Base-by-base conservation (phyloP, 345 rosid genomes). In the Brassica nigra region DNA sequence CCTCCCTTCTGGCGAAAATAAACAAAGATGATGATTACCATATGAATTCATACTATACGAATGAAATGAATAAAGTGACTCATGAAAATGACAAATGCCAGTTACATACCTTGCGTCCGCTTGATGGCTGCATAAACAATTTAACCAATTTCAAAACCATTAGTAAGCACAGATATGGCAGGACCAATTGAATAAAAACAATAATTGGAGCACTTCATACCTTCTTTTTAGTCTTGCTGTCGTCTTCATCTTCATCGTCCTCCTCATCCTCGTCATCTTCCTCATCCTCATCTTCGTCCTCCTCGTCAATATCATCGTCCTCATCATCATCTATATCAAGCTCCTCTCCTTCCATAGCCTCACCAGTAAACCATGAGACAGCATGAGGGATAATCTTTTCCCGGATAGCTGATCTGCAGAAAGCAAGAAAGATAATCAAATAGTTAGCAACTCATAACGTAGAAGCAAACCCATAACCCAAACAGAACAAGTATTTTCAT, bases 361-460 rank as follows among this genome's bases (percentile, higher is more conserved):
- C 98, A 8, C 98, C 98, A 0, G 95, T 94, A 72, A 77, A 94
- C 97, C 97, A 94, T 57, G 93, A 90, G 20, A 94, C 95, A 18
- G 98, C 97, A 82, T 85, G 97, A 3, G 98, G 94, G 36, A 92
- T 90, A 62, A 94, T 89, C 86, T 90, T 90, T 72, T 91, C 97
- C 71, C 87, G 86, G 59, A 94, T 89, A 36, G 95, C 91, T 34
- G 94, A 89, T 82, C 98, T 94, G 80, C 75, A 77, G 18, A 62
- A 75, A 65, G 62, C 5, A 74, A 68, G 0, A 62, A 4, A 8
- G 44, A 7, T 18, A 29, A 57, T 58, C 55, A 69, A 23, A 23
- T 18, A 44, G 3, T 44, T 77, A 57, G 30, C 64, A 63, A 20
- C 70, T 63, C 54, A 66, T 75, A 20, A 49, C 23, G 55, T 20